Base-by-base conservation (phyloP, 2,329 filamentous ascomycete species). In the Monosporascus sp. region DNA sequence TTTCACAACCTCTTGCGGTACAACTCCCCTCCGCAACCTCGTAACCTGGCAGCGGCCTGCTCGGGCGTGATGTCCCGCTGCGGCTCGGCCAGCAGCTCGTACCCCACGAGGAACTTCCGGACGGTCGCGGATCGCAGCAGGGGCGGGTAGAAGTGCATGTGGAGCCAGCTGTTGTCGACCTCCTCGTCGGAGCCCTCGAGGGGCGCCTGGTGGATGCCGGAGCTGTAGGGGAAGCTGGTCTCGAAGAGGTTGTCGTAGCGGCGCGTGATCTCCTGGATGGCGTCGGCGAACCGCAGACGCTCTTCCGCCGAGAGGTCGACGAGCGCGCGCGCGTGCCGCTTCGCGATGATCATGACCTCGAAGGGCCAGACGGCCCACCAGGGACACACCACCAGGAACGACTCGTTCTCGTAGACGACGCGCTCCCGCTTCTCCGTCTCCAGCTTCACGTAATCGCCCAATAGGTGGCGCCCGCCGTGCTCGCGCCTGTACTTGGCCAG, bases 341-440 rank as follows among this genome's bases (percentile, higher is more conserved):
- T 95, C 56, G 89, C 84, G 31, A 97, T 78, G 54, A 99, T 81
- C 77, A 99, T 88, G 47, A 93, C 88, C 75, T 99, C 94, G 57
- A 97, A 99, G 0, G 94, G 94, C 94, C 94, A 99, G 18, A 90
- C 81, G 1, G 90, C 94, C 94, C 94, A 99, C 91, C 94, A 99
- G 0, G 94, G 94, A 65, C 92, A 96, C 17, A 97, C 82, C 0
- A 92, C 86, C 42, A 96, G 74, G 70, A 97, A 99, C 1, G 78
- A 78, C 11, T 82, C 81, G 68, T 99, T 99, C 69, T 95, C 85
- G 68, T 89, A 96, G 0, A 99, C 88, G 8, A 96, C 81, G 11
- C 94, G 84, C 72, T 96, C 91, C 60, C 84, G 74, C 73, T 95
- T 95, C 62, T 85, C 79, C 50, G 86, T 75, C 70, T 99, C 94